Evolutionary conservation across 257 asterid species (phyloP).

Genomic region (Ajuga chamaepitys): DNA sequence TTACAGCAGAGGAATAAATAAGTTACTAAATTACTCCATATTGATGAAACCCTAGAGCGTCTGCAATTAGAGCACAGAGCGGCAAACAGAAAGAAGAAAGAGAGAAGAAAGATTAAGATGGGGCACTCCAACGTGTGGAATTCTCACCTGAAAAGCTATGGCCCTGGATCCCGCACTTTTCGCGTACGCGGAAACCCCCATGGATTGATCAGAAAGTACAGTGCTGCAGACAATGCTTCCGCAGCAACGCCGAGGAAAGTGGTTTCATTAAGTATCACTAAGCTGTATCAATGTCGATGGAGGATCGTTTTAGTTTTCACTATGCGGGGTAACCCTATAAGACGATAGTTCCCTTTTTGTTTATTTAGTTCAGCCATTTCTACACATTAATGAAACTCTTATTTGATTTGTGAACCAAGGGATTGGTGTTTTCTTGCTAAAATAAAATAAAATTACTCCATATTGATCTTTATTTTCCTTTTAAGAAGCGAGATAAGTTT

Average conservation of each 20-base stretch:
- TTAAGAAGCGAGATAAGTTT: too few species aligned
- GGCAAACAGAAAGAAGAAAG: conserved; percentile 10
- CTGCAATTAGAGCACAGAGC: background rate
- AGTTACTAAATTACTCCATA: too few species aligned
- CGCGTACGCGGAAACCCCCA: conserved; percentile 50
- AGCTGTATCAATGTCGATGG: background rate
- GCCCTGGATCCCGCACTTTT: conserved; percentile 64
- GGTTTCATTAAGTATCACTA: conserved; percentile 52
- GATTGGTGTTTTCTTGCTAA: background rate
- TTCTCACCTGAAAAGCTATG: conserved; percentile 55
- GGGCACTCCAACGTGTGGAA: conserved; percentile 61
- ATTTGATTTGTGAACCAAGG: conserved; percentile 7
- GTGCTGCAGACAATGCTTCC: conserved; percentile 58
- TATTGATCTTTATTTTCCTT: too few species aligned
- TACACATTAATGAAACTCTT: background rate
- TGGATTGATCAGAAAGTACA: conserved; percentile 40
- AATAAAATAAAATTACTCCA: too few species aligned
- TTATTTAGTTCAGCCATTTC: background rate
- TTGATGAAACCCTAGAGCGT: background rate
- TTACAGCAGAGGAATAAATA: too few species aligned
- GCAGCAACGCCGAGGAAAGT: conserved; percentile 45
- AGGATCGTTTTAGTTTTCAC: background rate
- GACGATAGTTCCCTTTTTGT: background rate
- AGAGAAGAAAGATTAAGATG: too few species aligned
- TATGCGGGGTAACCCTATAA: background rate